phyloP scores from a whole-genome alignment of 2,329 filamentous ascomycete species.

The Nigrograna mackinnonii region DNA sequence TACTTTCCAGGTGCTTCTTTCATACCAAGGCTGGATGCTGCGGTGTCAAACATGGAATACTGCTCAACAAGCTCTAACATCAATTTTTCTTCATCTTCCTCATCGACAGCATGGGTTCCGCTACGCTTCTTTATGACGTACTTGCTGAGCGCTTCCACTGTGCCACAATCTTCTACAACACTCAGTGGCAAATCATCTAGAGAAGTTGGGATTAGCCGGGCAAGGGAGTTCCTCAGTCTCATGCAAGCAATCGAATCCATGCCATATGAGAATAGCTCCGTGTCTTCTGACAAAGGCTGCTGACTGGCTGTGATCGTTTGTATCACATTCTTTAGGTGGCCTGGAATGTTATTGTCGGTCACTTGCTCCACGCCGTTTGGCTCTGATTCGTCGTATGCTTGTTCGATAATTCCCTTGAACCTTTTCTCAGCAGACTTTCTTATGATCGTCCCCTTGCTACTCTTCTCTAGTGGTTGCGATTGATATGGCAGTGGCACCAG shows the following conservation, averaged over 20 bases:
- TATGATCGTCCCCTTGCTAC: constrained; percentile 65
- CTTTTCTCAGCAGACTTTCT: constrained; percentile 55
- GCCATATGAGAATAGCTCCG: constrained; percentile 61
- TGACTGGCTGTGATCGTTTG: not conserved
- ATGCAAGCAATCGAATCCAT: constrained; percentile 64
- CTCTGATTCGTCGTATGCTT: constrained; percentile 45
- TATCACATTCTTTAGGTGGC: constrained; percentile 21
- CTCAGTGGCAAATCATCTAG: constrained; percentile 55
- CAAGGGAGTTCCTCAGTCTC: constrained; percentile 50
- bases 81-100: constrained; percentile 40
- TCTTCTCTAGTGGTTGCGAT: constrained; percentile 54
- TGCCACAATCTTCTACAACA: constrained; percentile 64
- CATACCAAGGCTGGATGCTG: not conserved
- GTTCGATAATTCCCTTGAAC: constrained; percentile 52
- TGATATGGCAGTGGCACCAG: constrained; percentile 49
- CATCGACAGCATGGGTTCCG: constrained; percentile 31
- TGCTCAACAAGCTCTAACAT: constrained; percentile 54
- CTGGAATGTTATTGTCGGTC: constrained; percentile 28
- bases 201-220: constrained; percentile 36
- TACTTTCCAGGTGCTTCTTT: not conserved
- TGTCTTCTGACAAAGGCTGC: constrained; percentile 31
- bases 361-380: constrained; percentile 16
- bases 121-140: constrained; percentile 45
- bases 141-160: constrained; percentile 46
- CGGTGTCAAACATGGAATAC: constrained; percentile 44